Evolutionary conservation across 192 early-diverging fungal genomes (phyloP).

Genomic region (Backusella luteola): DNA sequence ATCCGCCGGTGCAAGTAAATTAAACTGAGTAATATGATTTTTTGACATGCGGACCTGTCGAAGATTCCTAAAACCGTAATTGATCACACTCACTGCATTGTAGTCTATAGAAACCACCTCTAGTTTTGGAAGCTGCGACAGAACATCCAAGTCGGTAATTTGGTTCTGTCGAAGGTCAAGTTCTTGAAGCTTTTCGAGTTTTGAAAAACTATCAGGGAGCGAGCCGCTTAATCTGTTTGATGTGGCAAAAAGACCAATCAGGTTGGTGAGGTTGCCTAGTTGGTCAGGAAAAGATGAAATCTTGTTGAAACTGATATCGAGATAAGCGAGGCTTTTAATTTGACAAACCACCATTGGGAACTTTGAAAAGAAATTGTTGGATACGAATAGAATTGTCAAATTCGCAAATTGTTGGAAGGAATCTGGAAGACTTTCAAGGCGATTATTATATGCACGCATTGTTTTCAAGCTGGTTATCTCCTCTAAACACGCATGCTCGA

Average conservation of each 20-base stretch:
- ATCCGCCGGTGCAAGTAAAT: conserved; percentile 44
- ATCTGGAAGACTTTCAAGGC: conserved; percentile 66
- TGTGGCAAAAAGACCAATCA: conserved; percentile 63
- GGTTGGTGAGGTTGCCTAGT: conserved; percentile 61
- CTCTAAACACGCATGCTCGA: conserved; percentile 62
- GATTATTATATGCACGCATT: conserved; percentile 72
- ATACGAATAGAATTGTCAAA: conserved; percentile 68
- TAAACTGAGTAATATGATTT: conserved; percentile 73
- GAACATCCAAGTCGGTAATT: conserved; percentile 62
- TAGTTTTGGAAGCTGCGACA: conserved; percentile 55
- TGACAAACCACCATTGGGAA: conserved; percentile 67
- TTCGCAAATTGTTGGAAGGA: conserved; percentile 51
- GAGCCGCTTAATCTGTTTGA: conserved; percentile 72
- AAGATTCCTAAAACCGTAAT: conserved; percentile 55
- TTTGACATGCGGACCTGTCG: conserved; percentile 55
- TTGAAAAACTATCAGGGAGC: conserved; percentile 59
- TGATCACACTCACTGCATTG: conserved; percentile 66
- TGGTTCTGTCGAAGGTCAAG: conserved; percentile 83
- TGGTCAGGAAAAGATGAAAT: conserved; percentile 69
- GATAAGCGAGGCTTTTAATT: conserved; percentile 58
- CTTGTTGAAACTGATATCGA: conserved; percentile 84
- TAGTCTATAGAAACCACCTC: conserved; percentile 68
- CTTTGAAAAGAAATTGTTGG: conserved; percentile 73
- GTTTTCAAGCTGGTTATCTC: conserved; percentile 54
- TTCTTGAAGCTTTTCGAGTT: conserved; percentile 60